Conservation (phyloP, 768 basidiomycete species). For the Macrolepiota albuminosa region DNA sequence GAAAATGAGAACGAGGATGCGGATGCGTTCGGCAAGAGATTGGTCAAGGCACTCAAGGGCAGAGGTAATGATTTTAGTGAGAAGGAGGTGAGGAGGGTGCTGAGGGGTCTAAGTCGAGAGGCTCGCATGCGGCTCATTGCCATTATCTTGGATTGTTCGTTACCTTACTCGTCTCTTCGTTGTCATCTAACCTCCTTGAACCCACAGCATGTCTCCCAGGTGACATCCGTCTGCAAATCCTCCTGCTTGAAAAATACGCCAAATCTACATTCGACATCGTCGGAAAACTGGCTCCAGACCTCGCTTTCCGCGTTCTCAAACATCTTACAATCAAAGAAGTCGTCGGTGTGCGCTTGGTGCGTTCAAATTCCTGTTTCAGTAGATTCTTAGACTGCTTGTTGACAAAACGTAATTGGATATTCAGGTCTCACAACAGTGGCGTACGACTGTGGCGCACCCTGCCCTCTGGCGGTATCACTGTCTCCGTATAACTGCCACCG, state of each 20-base stretch:
- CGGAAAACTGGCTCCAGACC: slow-evolving; percentile 60
- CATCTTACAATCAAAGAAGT: slow-evolving; percentile 53
- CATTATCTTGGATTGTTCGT: slow-evolving; percentile 46
- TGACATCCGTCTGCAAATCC: slow-evolving; percentile 80
- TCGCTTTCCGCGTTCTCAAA: slow-evolving; percentile 62
- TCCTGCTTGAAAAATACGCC: slow-evolving; percentile 79
- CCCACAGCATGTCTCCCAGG: slow-evolving; percentile 70
- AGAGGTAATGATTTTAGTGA: slow-evolving; percentile 62
- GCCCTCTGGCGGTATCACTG: slow-evolving; percentile 78
- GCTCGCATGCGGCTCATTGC: slow-evolving; percentile 50
- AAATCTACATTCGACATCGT: slow-evolving; percentile 81
- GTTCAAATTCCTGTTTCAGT: slow-evolving; percentile 14
- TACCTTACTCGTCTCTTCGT: background rate
- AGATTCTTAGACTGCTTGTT: slow-evolving; percentile 32
- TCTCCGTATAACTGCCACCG: slow-evolving; percentile 63
- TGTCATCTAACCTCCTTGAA: background rate
- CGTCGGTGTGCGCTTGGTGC: slow-evolving; percentile 51
- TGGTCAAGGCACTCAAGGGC: slow-evolving; percentile 44
- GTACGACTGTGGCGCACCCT: slow-evolving; percentile 49
- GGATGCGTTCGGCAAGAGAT: slow-evolving; percentile 26
- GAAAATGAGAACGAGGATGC: slow-evolving; percentile 34
- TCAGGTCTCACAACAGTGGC: slow-evolving; percentile 44
- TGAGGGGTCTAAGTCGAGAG: slow-evolving; percentile 58
- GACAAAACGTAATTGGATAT: slow-evolving; percentile 21
- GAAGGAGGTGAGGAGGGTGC: slow-evolving; percentile 58